phyloP scores from a whole-genome alignment of 371 early-diverging fungal genomes.

The Smittium culicis region DNA sequence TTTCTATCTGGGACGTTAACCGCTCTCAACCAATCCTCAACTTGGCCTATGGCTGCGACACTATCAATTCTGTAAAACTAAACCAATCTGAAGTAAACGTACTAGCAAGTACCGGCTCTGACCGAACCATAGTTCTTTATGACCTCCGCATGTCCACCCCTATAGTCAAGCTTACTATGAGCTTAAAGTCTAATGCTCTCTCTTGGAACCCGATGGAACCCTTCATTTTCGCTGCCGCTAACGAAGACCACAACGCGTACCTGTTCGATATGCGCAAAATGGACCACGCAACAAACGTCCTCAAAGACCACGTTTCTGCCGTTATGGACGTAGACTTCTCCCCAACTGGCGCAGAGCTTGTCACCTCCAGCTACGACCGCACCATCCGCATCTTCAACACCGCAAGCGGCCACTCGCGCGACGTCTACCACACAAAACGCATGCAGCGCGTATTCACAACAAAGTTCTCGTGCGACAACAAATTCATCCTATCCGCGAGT shows the following conservation, averaged over 20 bases:
- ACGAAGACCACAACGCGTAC: constrained; percentile 95
- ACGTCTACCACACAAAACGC: constrained; percentile 97
- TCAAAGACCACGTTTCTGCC: constrained; percentile 94
- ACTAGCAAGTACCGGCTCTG: constrained; percentile 78
- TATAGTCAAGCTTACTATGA: constrained; percentile 58
- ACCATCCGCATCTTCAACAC: constrained; percentile 85
- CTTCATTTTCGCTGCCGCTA: constrained; percentile 82
- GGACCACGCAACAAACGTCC: constrained; percentile 61
- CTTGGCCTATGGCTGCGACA: constrained; percentile 87
- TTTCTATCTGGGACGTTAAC: constrained; percentile 86
- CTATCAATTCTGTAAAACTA: constrained; percentile 79
- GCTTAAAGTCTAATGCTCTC: constrained; percentile 79
- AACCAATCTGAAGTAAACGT: constrained; percentile 87
- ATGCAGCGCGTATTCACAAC: constrained; percentile 95
- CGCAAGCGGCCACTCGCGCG: constrained; percentile 69
- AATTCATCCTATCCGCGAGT: constrained; percentile 91
- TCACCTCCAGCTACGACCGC: constrained; percentile 91
- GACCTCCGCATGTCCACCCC: constrained; percentile 78
- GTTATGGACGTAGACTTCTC: constrained; percentile 94
- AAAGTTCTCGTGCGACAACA: constrained; percentile 85
- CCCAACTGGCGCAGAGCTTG: constrained; percentile 94
- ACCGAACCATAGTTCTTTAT: constrained; percentile 84
- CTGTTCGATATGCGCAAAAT: constrained; percentile 93
- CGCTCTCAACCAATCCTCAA: constrained; percentile 67
- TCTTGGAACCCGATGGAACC: constrained; percentile 98